phyloP scores from a whole-genome alignment of 106 monocot species.

The Gastrodia elata region DNA sequence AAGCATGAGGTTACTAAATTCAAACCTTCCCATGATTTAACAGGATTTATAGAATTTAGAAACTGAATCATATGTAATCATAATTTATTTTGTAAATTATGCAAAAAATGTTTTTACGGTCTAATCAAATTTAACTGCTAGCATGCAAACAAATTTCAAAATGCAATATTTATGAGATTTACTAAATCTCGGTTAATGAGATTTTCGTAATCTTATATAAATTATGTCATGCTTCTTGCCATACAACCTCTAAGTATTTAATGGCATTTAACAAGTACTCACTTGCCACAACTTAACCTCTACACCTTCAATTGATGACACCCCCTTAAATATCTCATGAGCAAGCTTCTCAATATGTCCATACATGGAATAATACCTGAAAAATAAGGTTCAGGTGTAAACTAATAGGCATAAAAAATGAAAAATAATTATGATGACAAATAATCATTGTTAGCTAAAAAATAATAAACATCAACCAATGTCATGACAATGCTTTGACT shows the following conservation, averaged over 20 bases:
- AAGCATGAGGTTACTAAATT: too few relatives aligned
- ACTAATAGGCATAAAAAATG: background rate
- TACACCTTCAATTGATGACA: slow-evolving; percentile 29
- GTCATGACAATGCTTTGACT: background rate
- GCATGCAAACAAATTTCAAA: too few relatives aligned
- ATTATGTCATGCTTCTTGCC: too few relatives aligned
- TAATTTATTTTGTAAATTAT: too few relatives aligned
- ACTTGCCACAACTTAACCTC: slow-evolving; percentile 34
- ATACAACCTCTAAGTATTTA: background rate
- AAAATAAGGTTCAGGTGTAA: background rate
- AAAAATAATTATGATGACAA: background rate
- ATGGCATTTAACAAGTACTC: background rate
- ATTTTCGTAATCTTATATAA: too few relatives aligned
- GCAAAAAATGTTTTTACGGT: too few relatives aligned
- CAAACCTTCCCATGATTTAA: too few relatives aligned
- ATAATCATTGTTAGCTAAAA: background rate
- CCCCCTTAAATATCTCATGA: slow-evolving; percentile 27
- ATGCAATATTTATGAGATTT: too few relatives aligned
- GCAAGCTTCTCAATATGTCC: slow-evolving; percentile 31
- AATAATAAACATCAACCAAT: background rate
- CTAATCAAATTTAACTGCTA: too few relatives aligned
- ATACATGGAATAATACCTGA: slow-evolving; percentile 30
- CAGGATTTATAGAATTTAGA: too few relatives aligned
- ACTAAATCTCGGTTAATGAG: too few relatives aligned
- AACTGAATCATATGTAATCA: too few relatives aligned